Evolutionary conservation across 331 rosid genomes (phyloP), one percentile per base, ranked within the genome.

Genomic region (Acacia concinna): DNA sequence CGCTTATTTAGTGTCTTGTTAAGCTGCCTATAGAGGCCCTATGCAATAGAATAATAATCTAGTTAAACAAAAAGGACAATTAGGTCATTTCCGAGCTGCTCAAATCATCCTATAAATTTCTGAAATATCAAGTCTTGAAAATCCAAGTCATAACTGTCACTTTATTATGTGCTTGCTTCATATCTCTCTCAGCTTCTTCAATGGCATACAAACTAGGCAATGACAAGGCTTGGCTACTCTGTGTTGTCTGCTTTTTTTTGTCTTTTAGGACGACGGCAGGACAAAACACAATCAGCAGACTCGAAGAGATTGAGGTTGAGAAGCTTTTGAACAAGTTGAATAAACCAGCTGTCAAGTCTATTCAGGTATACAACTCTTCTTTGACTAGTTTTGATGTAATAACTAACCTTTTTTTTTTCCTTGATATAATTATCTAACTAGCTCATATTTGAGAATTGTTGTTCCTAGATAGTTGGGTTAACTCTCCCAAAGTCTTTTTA

Each of bases 271-370:
- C 27, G 44, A 70, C 15, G 79, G 83, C 67, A 59, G 79, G 8
- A 21, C 30, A 21, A 23, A 31, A 54, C 30, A 54, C 30, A 8
- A 1, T 21, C 62, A 9, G 14, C 30, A 9, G 0, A 8, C 15
- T 66, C 63, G 81, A 84, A 73, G 73, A 78, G 23, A 84, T 84
- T 59, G 78, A 67, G 38, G 86, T 87, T 87, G 75, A 81, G 76
- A 84, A 84, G 6, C 84, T 84, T 30, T 71, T 87, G 88, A 81
- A 67, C 76, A 81, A 62, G 20, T 4, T 12, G 35, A 59, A 59
- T 59, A 28, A 59, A 59, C 66, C 66, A 59, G 35, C 66, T 13
- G 66, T 25, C 1, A 59, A 59, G n/a, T 27, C 66, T 4, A 59
- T 27, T 27, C 4, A 59, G 35, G 37, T 56, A 84, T 74, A 31